These are phyloP conservation scores for Rosa persica DNA, from an alignment of 306 rosid species.

Conservation along the genomic window DNA sequence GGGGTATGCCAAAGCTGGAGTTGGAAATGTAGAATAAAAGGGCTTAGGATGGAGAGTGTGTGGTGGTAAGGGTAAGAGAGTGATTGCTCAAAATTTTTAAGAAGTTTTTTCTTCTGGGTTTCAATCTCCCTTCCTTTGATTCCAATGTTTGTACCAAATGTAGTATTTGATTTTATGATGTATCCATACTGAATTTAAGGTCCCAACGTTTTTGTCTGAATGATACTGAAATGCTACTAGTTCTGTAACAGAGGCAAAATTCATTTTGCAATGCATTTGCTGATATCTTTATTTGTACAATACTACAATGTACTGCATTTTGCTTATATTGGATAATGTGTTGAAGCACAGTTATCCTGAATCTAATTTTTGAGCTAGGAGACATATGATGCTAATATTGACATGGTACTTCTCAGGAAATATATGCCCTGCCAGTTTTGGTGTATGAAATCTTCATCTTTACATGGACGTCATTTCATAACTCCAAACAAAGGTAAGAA, in stretches of 20 bases:
- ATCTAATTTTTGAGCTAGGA: not conserved
- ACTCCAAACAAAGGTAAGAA: slow-evolving; percentile 46
- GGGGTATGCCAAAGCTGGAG: no score
- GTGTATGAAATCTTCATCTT: slow-evolving; percentile 46
- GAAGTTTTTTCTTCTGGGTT: not conserved
- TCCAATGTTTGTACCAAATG: no score
- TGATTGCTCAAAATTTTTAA: not conserved
- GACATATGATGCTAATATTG: not conserved
- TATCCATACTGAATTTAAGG: not conserved
- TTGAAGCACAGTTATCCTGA: not conserved
- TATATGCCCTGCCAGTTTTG: slow-evolving; percentile 34
- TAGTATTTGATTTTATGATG: no score
- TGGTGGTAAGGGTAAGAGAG: not conserved
- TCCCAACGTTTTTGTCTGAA: not conserved
- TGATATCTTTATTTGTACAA: not conserved
- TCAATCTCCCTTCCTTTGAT: not conserved
- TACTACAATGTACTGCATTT: not conserved
- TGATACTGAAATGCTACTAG: not conserved
- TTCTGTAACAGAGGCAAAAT: no score
- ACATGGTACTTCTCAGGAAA: slow-evolving; percentile 48
- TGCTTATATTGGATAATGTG: not conserved
- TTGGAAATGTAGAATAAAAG: not conserved
- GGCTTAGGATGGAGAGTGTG: not conserved
- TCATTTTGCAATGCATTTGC: not conserved
- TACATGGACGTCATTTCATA: slow-evolving; percentile 25